Base-by-base conservation (phyloP, 208 protist species). In the Dictyostelium gargantuum region DNA sequence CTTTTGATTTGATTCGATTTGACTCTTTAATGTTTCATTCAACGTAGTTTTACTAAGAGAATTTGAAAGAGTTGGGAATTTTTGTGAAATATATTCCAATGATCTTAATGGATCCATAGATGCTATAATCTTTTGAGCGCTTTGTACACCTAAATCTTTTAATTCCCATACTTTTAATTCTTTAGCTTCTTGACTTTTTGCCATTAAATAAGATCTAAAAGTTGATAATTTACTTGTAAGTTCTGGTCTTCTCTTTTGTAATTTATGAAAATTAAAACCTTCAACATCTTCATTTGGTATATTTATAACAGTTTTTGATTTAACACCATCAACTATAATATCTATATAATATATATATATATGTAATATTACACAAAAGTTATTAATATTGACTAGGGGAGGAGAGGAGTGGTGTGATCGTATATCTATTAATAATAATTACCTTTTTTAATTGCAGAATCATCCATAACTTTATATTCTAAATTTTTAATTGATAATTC, bases 381-480 rank as follows among this genome's bases (percentile, higher is more conserved):
- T n/a, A n/a, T n/a, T n/a, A n/a, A n/a, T n/a, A n/a, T n/a, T n/a
- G n/a, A n/a, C n/a, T n/a, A n/a, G n/a, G n/a, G n/a, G n/a, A n/a
- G n/a, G n/a, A n/a, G n/a, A n/a, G n/a, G n/a, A n/a, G n/a, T n/a
- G n/a, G n/a, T n/a, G n/a, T n/a, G n/a, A n/a, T n/a, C n/a, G n/a
- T 50, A 50, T 50, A 11, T 50, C 4, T n/a, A 44, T 23, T 52
- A 76, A 42, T 75, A 6, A 9, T 61, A 73, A 1, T 81, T 44
- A 84, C 56, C 58, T 54, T 85, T 73, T 85, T 68, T 58, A 74
- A 80, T 91, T 26, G 56, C 50, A 89, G 50, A 54, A 82, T 99
- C 98, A 93, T 99, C 98, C 17, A 98, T 91, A 40, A 97, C 98
- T 82, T 98, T 99, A 96, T 99, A 99, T 95, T 99, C 98, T 89